phyloP scores from a whole-genome alignment of 116 monocot genomes.

The Posidonia oceanica region DNA sequence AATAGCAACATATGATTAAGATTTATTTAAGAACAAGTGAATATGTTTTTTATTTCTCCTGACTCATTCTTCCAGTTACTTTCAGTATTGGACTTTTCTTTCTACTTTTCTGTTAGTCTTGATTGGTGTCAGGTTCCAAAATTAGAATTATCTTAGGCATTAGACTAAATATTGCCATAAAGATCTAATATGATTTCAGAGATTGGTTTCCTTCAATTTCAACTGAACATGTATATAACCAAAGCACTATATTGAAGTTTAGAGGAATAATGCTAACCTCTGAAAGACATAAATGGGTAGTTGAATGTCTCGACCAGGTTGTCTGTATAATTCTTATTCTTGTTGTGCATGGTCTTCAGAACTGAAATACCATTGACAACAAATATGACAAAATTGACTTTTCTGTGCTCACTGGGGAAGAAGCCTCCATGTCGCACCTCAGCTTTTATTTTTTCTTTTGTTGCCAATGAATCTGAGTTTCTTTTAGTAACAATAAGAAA shows the following conservation, averaged over 20 bases:
- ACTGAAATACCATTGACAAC: slow-evolving; percentile 44
- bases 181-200: too few relatives aligned
- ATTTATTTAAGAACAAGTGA: too few relatives aligned
- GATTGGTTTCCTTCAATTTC: too few relatives aligned
- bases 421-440: slow-evolving; percentile 5
- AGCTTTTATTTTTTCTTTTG: slow-evolving; percentile 16
- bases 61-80: too few relatives aligned
- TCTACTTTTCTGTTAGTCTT: too few relatives aligned
- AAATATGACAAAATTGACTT: slow-evolving; percentile 60
- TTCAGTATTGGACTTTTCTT: too few relatives aligned
- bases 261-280: slow-evolving; percentile 20
- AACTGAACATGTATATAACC: background rate
- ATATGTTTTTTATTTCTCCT: too few relatives aligned
- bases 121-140: too few relatives aligned
- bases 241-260: background rate
- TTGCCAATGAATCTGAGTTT: slow-evolving; percentile 6
- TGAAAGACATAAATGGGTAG: slow-evolving; percentile 52
- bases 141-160: too few relatives aligned
- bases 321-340: slow-evolving; percentile 25
- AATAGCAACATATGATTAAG: too few relatives aligned
- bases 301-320: slow-evolving; percentile 34
- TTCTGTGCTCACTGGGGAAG: slow-evolving; percentile 22
- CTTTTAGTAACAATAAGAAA: slow-evolving; percentile 10
- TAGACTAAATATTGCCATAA: too few relatives aligned
- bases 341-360: slow-evolving; percentile 28